phyloP scores from a whole-genome alignment of 768 basidiomycete species.

The Chalciporus piperatus region DNA sequence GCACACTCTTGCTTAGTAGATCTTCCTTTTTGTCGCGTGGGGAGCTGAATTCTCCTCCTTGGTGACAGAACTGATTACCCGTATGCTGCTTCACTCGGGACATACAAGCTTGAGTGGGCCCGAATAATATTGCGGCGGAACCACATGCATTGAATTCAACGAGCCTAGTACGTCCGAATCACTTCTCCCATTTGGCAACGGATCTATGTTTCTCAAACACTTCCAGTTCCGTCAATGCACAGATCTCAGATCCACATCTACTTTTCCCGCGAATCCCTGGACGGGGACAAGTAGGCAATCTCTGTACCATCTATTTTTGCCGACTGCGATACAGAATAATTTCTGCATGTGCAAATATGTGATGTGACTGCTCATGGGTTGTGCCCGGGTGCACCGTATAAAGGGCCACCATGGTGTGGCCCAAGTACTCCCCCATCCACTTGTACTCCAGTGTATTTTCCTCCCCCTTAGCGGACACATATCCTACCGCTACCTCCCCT shows the following conservation, averaged over 20 bases:
- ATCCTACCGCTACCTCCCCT: neutral
- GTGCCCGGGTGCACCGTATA: constrained; percentile 25
- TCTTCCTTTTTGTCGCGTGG: too few species aligned
- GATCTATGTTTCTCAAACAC: constrained; percentile 32
- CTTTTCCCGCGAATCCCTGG: constrained; percentile 35
- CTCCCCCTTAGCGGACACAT: constrained; percentile 1
- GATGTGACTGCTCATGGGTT: constrained; percentile 25
- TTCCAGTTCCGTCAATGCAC: constrained; percentile 24
- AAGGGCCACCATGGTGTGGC: constrained; percentile 22
- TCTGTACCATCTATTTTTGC: constrained; percentile 33
- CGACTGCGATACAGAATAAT: constrained; percentile 26
- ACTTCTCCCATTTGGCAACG: constrained; percentile 23
- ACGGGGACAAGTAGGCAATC: constrained; percentile 32
- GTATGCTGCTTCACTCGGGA: constrained; percentile 5
- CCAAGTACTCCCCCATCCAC: constrained; percentile 15
- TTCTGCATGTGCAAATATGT: constrained; percentile 22
- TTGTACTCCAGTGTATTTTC: constrained; percentile 2
- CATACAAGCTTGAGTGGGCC: neutral
- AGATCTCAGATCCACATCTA: constrained; percentile 30
- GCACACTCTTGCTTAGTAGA: neutral
- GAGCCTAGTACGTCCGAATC: constrained; percentile 23
- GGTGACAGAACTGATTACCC: constrained; percentile 13
- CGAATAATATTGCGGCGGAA: too few species aligned
- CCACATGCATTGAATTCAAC: neutral
- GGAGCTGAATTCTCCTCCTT: too few species aligned